A percentile compares a stretch with the other conserved stretches of the same genome.
Evolutionary conservation across 106 monocot species (phyloP).

Genomic region (Acorus gramineus): DNA sequence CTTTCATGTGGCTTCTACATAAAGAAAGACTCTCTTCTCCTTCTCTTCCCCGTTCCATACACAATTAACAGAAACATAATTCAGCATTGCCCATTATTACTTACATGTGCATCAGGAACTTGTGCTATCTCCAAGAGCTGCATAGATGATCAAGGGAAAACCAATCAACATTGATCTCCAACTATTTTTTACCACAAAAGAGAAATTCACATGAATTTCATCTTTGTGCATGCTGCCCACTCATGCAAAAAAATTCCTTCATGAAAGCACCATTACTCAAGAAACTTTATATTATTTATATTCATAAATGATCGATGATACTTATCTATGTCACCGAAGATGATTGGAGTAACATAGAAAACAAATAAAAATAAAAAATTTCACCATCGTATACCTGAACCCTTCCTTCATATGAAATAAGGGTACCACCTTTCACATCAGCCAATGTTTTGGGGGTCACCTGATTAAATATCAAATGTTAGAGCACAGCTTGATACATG

Average conservation of each 20-base stretch:
- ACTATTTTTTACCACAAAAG: not conserved
- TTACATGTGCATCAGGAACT: constrained; percentile 95
- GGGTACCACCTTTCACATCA: constrained; percentile 14
- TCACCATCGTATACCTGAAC: not conserved
- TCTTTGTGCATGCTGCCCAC: too few relatives aligned
- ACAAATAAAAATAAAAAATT: not conserved
- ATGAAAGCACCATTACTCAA: too few relatives aligned
- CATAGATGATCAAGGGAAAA: constrained; percentile 1
- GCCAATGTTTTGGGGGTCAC: constrained; percentile 8
- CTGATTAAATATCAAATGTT: not conserved
- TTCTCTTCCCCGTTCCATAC: not conserved
- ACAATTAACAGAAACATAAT: not conserved
- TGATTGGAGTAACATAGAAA: not conserved
- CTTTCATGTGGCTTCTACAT: too few relatives aligned
- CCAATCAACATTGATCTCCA: not conserved
- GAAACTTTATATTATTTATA: too few relatives aligned
- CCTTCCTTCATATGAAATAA: constrained; percentile 2
- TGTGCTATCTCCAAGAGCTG: constrained; percentile 99
- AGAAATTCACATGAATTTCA: too few relatives aligned
- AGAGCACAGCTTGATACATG: not conserved
- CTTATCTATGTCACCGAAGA: too few relatives aligned
- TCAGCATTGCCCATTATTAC: not conserved
- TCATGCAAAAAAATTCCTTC: too few relatives aligned
- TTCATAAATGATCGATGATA: too few relatives aligned
- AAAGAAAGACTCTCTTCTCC: not conserved